Evolutionary conservation across 352 stramenopile genomes (phyloP), one percentile per base, ranked within the genome.

Genomic region (Pythium plurisporium): DNA sequence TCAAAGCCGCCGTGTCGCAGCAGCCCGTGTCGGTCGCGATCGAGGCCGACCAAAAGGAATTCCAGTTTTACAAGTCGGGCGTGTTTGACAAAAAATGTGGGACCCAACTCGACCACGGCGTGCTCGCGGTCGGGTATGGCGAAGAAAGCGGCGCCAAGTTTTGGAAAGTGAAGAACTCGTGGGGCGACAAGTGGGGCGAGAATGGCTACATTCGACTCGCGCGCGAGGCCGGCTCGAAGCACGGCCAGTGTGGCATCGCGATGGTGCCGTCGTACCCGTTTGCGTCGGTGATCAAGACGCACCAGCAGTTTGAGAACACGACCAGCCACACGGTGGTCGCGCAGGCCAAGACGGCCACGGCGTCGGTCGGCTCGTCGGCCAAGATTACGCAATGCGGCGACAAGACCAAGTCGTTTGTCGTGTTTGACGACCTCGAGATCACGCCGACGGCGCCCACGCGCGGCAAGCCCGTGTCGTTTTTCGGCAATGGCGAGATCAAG

Each of bases 141-240:
- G 66, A 67, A 9, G 89, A 96, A 49, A 76, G 91, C 49, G 76
- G 86, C 19, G 86, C 96, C 61, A 74, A 94, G 34, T 99, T 97
- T 65, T 98, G 91, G 89, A 79, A 97, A 52, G 74, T 99, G 23
- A 89, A 97, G 59, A 99, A 99, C 73, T 97, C 83, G 52, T 99
- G 94, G 94, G 76, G 83, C 22, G 49, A 71, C 8, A 70, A 65
- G 19, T 98, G 91, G 91, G 91, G 91, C 41, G 87, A 96, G 62
- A 54, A 94, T 5, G 89, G 89, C 42, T 96, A 93, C 72, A 92
- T 97, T 53, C 82, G 83, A 47, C 74, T 97, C 49, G 62, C 63
- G 15, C 82, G 36, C n/a, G 33, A 38, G 15, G 33, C 33, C 15
- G 33, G 86, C 58, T 78, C 84, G 55, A 84, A 88, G 43, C 82